phyloP scores from a whole-genome alignment of 139 green algal species.

The Volvox reticuliferus region DNA sequence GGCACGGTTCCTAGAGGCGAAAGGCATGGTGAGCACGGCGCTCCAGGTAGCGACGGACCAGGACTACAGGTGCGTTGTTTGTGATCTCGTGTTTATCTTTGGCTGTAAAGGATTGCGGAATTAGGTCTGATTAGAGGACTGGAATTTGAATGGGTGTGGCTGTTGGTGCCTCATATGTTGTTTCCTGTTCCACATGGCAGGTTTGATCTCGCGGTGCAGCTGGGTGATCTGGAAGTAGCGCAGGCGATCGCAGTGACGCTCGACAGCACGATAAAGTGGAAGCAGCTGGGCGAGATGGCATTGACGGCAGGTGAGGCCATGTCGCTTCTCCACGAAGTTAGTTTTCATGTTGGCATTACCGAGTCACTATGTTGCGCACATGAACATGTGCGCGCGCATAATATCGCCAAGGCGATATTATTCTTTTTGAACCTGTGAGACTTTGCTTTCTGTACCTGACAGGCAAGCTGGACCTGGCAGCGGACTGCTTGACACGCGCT shows the following conservation, averaged over 20 bases:
- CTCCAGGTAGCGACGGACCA: constrained; percentile 92
- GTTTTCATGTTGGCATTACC: no score
- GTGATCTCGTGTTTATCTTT: no score
- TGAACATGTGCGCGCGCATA: neutral
- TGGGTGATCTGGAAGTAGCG: constrained; percentile 89
- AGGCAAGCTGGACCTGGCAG: constrained; percentile 79
- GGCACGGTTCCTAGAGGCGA: constrained; percentile 95
- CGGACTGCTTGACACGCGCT: constrained; percentile 80
- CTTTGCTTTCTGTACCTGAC: neutral
- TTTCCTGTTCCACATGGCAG: constrained; percentile 1
- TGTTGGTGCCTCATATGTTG: neutral
- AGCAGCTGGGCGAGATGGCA: constrained; percentile 82
- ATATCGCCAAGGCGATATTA: no score
- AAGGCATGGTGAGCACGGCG: constrained; percentile 86
- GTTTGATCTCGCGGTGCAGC: constrained; percentile 80
- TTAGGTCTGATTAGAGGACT: no score
- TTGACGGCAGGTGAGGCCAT: constrained; percentile 29
- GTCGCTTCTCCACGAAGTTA: no score
- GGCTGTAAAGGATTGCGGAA: no score
- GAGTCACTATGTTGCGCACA: neutral
- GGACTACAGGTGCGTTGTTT: constrained; percentile 81
- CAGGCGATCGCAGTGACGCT: constrained; percentile 82
- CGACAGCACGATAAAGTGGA: constrained; percentile 91
- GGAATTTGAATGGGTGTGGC: neutral
- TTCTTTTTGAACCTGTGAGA: neutral